Percentiles rank a stretch among this genome's conserved stretches.
Conservation (phyloP, 164 flowering plant species). For the Piper longum region DNA sequence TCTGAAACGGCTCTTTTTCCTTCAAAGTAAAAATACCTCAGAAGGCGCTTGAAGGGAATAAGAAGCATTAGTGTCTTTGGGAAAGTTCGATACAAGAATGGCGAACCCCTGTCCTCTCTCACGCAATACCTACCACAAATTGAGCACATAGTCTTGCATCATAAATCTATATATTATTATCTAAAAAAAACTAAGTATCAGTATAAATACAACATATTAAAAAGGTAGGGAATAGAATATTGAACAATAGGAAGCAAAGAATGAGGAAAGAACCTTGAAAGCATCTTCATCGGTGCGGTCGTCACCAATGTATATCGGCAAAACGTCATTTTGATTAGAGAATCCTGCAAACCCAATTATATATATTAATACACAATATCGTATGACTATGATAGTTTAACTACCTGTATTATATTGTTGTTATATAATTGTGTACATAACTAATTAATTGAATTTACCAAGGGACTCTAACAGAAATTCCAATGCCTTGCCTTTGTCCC, state of each 20-base stretch:
- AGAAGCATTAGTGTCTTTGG: constrained; percentile 83
- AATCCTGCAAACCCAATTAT: constrained; percentile 30
- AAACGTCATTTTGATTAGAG: constrained; percentile 43
- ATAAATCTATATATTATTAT: no score
- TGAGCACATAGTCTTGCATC: no score
- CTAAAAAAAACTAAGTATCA: no score
- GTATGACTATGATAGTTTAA: no score
- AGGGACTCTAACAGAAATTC: constrained; percentile 80
- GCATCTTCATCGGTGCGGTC: constrained; percentile 98
- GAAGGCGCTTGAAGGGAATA: constrained; percentile 79
- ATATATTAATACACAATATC: no score
- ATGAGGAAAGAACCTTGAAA: constrained; percentile 45
- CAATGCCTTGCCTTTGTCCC: constrained; percentile 98
- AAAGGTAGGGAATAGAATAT: no score
- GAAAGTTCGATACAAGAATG: constrained; percentile 69
- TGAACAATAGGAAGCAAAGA: no score
- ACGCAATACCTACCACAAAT: constrained; percentile 34
- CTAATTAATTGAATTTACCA: constrained; percentile 21
- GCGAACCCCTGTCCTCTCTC: constrained; percentile 81
- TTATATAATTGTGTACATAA: no score
- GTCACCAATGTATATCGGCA: constrained; percentile 87
- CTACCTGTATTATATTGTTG: no score
- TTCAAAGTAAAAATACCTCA: constrained; percentile 30
- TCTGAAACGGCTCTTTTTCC: no score
- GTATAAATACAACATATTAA: no score